phyloP scores from a whole-genome alignment of 2,329 filamentous ascomycete species.

The Penicillium carneum region DNA sequence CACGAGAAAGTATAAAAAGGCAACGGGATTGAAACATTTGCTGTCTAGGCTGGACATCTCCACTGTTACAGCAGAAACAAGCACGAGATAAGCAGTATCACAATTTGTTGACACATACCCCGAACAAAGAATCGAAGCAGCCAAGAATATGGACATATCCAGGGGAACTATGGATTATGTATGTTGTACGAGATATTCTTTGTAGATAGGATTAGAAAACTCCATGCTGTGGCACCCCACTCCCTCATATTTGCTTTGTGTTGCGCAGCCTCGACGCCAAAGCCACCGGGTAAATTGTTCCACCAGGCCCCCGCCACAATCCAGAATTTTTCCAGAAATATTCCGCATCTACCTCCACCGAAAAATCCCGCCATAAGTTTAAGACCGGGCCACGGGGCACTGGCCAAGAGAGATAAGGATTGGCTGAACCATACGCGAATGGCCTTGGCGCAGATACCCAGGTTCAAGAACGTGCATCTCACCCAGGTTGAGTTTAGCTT shows the following conservation, averaged over 20 bases:
- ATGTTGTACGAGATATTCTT: not conserved
- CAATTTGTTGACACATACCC: not conserved
- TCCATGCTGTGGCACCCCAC: not conserved
- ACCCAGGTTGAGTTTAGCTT: not conserved
- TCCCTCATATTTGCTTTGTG: not conserved
- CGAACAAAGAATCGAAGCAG: not conserved
- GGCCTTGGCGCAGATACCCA: not conserved
- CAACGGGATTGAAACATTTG: not conserved
- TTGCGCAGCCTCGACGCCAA: not conserved
- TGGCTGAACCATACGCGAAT: not conserved
- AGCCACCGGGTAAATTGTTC: not conserved
- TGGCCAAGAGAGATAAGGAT: constrained; percentile 18
- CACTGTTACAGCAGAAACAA: not conserved
- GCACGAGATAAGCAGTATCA: not conserved
- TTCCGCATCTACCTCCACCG: not conserved
- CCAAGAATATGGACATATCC: not conserved
- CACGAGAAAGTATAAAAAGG: not conserved
- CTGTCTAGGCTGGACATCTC: not conserved
- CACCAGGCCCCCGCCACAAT: not conserved
- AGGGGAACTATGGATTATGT: not conserved
- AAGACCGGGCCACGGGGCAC: not conserved
- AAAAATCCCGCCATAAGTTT: not conserved
- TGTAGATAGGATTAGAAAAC: not conserved
- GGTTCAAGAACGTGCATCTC: not conserved
- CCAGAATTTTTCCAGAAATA: not conserved